Conservation (phyloP, 768 basidiomycete species). For the Dentipellis sp. region DNA sequence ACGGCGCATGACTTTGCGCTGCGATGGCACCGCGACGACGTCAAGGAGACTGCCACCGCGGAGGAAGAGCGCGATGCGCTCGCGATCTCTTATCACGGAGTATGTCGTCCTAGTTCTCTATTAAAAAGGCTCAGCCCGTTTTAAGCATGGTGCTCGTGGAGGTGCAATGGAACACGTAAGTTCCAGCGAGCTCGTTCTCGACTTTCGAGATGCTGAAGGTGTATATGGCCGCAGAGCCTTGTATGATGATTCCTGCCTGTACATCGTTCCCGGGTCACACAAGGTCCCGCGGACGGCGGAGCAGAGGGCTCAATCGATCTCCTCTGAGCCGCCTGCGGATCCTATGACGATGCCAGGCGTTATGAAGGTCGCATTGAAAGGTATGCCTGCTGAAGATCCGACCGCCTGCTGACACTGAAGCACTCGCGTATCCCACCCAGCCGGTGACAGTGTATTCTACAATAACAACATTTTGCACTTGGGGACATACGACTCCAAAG, state of each 20-base stretch:
- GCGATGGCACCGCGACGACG: slow-evolving; percentile 76
- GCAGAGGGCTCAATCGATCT: slow-evolving; percentile 49
- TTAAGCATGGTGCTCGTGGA: slow-evolving; percentile 16
- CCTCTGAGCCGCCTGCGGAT: slow-evolving; percentile 38
- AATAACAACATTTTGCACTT: slow-evolving; percentile 75
- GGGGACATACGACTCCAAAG: slow-evolving; percentile 45
- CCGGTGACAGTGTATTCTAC: slow-evolving; percentile 74
- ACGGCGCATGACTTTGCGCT: slow-evolving; percentile 54
- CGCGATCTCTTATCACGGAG: slow-evolving; percentile 53
- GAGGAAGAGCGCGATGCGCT: slow-evolving; percentile 57
- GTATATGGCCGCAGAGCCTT: slow-evolving; percentile 37
- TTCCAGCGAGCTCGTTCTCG: neutral
- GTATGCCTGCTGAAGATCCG: slow-evolving; percentile 27
- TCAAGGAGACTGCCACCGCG: slow-evolving; percentile 43
- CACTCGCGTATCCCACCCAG: slow-evolving; percentile 22
- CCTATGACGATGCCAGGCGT: slow-evolving; percentile 67
- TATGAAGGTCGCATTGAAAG: slow-evolving; percentile 40
- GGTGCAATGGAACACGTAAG: slow-evolving; percentile 81
- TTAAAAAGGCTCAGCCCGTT: neutral
- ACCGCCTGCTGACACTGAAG: neutral
- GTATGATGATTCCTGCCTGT: slow-evolving; percentile 60
- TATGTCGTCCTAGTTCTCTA: slow-evolving; percentile 23
- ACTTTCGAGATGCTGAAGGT: no score
- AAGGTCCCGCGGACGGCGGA: slow-evolving; percentile 41
- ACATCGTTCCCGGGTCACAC: slow-evolving; percentile 64